These are phyloP conservation scores for Tubosaeta sp. DNA, from an alignment of 768 basidiomycete genomes.

Conservation along the genomic window DNA sequence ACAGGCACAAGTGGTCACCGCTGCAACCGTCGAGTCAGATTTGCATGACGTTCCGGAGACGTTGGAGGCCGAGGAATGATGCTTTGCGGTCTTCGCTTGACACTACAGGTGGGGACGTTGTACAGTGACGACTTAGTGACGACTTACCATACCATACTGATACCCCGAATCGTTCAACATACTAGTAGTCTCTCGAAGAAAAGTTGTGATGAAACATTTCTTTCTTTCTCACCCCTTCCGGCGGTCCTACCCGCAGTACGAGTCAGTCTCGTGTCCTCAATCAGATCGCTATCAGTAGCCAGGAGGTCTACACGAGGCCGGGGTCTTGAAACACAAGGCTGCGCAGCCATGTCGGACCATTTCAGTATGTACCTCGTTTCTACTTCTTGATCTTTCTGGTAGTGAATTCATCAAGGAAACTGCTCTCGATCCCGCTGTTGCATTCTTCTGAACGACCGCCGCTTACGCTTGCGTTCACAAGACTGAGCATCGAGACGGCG, in stretches of 20 bases:
- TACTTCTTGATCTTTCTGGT: slow-evolving; percentile 1
- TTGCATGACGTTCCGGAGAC: slow-evolving; percentile 12
- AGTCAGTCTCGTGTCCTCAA: background rate
- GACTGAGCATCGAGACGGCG: background rate
- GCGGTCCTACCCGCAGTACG: too few relatives aligned
- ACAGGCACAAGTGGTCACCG: slow-evolving; percentile 1
- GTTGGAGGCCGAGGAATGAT: slow-evolving; percentile 19
- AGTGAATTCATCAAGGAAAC: background rate
- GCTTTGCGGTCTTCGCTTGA: background rate
- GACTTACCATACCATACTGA: slow-evolving; percentile 18
- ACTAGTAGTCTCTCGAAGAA: background rate
- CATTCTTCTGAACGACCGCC: too few relatives aligned
- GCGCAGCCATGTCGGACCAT: slow-evolving; percentile 10
- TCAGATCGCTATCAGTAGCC: slow-evolving; percentile 11
- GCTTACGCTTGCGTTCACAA: background rate
- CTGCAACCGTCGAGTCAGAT: slow-evolving; percentile 2
- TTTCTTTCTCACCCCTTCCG: background rate
- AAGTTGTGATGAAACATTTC: background rate
- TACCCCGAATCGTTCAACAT: slow-evolving; percentile 22
- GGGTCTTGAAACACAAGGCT: slow-evolving; percentile 3
- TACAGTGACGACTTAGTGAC: slow-evolving; percentile 6
- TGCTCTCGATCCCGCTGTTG: background rate
- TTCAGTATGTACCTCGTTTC: slow-evolving; percentile 5
- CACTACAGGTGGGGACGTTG: background rate
- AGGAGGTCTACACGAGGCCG: slow-evolving; percentile 24